A percentile compares a stretch with the other conserved stretches of the same genome.
phyloP scores from a whole-genome alignment of 1,284 basidiomycete genomes.

The Ceratobasidium sp. region DNA sequence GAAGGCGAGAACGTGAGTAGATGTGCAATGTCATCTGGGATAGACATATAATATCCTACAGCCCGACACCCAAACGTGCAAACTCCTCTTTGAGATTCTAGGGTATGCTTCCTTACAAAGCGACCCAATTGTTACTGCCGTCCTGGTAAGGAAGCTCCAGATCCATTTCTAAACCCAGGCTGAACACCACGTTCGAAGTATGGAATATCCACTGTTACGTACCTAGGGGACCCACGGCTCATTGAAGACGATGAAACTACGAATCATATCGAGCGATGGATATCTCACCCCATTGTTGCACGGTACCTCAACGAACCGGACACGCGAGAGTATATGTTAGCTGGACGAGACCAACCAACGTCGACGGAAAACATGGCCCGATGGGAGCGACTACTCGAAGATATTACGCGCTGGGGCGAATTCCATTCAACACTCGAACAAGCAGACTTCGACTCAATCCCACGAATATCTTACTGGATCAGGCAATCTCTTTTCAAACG shows the following conservation, averaged over 20 bases:
- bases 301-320: conserved; percentile 25
- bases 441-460: background rate
- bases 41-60: background rate
- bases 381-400: conserved; percentile 14
- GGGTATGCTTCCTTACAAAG: conserved; percentile 31
- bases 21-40: background rate
- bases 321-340: conserved; percentile 19
- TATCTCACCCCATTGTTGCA: conserved; percentile 30
- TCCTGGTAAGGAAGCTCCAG: conserved; percentile 9
- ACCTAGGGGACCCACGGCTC: conserved; percentile 18
- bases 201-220: conserved; percentile 20
- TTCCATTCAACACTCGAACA: conserved; percentile 11
- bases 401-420: conserved; percentile 17
- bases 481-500: background rate
- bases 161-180: background rate
- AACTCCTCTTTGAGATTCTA: conserved; percentile 30
- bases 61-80: conserved; percentile 28
- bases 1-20: conserved; percentile 20
- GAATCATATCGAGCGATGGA: conserved; percentile 31
- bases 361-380: conserved; percentile 22
- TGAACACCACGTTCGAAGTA: background rate
- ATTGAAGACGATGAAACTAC: conserved; percentile 8
- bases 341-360: conserved; percentile 14
- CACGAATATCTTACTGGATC: conserved; percentile 13
- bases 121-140: conserved; percentile 15